A percentile compares a stretch with the other conserved stretches of the same genome.
phyloP scores from a whole-genome alignment of 192 early-diverging fungal genomes.

The Blastocladiella britannica region DNA sequence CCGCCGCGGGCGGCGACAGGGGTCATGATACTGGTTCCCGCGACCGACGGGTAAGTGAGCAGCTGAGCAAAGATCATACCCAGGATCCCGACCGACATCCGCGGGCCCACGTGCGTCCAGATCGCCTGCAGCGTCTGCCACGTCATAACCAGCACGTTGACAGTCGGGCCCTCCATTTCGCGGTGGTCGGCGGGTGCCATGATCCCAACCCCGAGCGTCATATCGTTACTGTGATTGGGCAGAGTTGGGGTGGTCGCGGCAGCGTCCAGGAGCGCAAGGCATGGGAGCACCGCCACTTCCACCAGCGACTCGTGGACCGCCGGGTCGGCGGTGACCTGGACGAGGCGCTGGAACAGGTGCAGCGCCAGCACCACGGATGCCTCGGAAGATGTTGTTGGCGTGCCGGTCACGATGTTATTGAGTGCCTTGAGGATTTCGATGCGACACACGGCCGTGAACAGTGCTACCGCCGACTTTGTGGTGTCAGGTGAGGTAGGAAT shows the following conservation, averaged over 20 bases:
- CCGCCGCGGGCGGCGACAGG: too few species aligned
- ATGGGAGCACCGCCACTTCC: background rate
- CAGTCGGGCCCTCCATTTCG: background rate
- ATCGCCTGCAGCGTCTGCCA: background rate
- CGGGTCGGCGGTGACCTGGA: background rate
- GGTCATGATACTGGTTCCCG: too few species aligned
- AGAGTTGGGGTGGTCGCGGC: background rate
- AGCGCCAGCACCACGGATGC: background rate
- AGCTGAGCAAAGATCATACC: too few species aligned
- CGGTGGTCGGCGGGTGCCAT: background rate
- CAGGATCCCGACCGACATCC: too few species aligned
- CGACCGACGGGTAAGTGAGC: too few species aligned
- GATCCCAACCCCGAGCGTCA: background rate
- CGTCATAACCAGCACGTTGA: background rate
- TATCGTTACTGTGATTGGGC: too few species aligned
- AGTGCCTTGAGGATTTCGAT: background rate
- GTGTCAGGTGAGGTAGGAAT: too few species aligned
- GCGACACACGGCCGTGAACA: too few species aligned
- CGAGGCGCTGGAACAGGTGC: background rate
- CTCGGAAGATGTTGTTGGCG: background rate
- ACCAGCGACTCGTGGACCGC: background rate
- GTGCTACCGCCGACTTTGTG: too few species aligned
- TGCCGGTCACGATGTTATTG: background rate
- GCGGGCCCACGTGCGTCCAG: background rate
- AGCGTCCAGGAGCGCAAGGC: background rate